Conservation (phyloP, 495 filamentous ascomycete genomes). For the Neurospora sp. region DNA sequence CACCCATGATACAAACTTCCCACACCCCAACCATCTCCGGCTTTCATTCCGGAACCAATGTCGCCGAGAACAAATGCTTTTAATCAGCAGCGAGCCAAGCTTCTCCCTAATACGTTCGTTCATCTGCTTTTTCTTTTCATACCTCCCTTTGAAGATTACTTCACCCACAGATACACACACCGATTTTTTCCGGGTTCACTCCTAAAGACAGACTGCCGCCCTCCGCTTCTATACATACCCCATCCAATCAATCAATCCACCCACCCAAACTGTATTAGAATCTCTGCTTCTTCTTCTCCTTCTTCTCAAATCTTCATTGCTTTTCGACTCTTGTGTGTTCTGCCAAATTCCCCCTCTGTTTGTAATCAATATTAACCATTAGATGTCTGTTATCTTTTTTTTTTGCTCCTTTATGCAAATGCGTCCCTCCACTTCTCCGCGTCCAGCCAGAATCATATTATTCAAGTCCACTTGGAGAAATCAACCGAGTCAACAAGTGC, state of each 20-base stretch:
- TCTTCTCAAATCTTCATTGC: background rate
- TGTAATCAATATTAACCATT: background rate
- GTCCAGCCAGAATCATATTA: background rate
- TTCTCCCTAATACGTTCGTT: no score
- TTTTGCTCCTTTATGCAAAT: background rate
- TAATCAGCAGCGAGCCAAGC: no score
- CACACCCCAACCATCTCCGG: background rate
- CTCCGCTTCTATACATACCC: background rate
- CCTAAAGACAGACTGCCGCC: background rate
- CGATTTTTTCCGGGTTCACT: background rate
- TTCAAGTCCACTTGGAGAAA: slow-evolving; percentile 51
- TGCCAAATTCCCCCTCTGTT: background rate
- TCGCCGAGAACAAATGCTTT: no score
- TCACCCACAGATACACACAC: background rate
- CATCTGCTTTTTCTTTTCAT: background rate
- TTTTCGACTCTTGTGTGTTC: background rate
- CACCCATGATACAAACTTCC: background rate
- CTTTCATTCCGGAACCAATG: background rate
- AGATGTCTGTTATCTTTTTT: background rate
- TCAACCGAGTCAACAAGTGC: slow-evolving; percentile 45
- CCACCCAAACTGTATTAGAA: background rate
- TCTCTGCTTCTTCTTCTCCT: background rate
- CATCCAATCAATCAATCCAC: background rate
- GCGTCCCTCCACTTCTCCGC: background rate
- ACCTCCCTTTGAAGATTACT: background rate